Base-by-base conservation (phyloP, 2,329 filamentous ascomycete species). In the Botryotinia narcissicola region DNA sequence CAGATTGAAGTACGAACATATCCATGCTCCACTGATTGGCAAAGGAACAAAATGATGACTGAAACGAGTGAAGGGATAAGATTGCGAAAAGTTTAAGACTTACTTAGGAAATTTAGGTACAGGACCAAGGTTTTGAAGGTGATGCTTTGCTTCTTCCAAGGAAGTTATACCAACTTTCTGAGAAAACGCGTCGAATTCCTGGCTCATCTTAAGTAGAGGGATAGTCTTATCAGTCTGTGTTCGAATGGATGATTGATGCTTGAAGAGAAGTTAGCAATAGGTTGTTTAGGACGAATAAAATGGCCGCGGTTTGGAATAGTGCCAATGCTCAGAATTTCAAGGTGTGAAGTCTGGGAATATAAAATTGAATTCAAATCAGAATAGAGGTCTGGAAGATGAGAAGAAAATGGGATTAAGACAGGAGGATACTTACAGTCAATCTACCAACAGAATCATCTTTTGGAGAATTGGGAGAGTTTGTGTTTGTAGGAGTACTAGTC, bases 51-150 rank as follows among this genome's bases (percentile, higher is more conserved):
- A 32, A 29, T 29, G 29, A 29, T 29, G 10, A 68, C 29, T 32
- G 18, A 57, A 18, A 57, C 8, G 25, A 32, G 54, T 69, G 51
- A 16, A 69, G 37, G 18, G 16, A 20, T 25, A 0, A 37, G 32
- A n/a, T 14, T 5, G 3, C 10, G 29, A 22, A 48, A 29, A 32
- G 10, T n/a, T 14, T 16, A 22, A 29, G 22, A 71, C 69, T 46
- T 64, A 71, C 66, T 69, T 48, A 1, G 46, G 66, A 7, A 57
- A 5, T 42, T n/a, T 44, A 57, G 66, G 66, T 32, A 69, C 66
- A 18, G 63, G 63, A n/a, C 44, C 63, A 42, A 69, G 37, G 18
- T 69, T 69, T 29, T 69, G 66, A 37, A 69, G 66, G 32, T 69
- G 66, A 42, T 69, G 6, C 29, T 69, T 69, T 44, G 66, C 66